A percentile compares a stretch with the other conserved stretches of the same genome.
phyloP scores from a whole-genome alignment of 441 rosid species.

The Gossypium armourianum region DNA sequence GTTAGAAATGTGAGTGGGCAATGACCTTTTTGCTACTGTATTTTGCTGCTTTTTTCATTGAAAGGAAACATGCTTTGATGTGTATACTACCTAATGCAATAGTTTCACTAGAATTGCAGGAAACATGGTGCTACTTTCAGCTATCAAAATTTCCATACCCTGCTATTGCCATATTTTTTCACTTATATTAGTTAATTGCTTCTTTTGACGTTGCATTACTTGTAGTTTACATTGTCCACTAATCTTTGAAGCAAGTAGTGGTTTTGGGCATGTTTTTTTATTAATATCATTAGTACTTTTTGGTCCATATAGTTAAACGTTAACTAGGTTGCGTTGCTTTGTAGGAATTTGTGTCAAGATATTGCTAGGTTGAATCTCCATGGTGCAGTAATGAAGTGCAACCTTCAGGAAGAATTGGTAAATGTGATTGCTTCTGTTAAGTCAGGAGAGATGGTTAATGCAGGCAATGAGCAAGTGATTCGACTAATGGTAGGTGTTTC shows the following conservation, averaged over 20 bases:
- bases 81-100: not conserved
- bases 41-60: not conserved
- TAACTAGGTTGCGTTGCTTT: constrained; percentile 15
- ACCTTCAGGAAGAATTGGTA: constrained; percentile 54
- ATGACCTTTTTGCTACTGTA: not conserved
- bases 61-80: not conserved
- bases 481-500: constrained; percentile 47
- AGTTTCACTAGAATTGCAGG: not conserved
- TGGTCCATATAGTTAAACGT: not conserved
- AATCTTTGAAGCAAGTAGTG: not conserved
- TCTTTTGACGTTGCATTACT: not conserved
- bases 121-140: not conserved
- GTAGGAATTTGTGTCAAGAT: constrained; percentile 44
- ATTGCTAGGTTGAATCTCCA: constrained; percentile 45
- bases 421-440: constrained; percentile 30
- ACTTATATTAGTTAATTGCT: not conserved
- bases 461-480: constrained; percentile 46
- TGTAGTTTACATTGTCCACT: not conserved
- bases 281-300: not conserved
- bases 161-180: not conserved
- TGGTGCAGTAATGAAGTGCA: constrained; percentile 46
- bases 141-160: not conserved
- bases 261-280: not conserved
- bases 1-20: not conserved
- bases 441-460: constrained; percentile 47